Evolutionary conservation across 441 rosid genomes (phyloP).

Genomic region (Populus hybrid): DNA sequence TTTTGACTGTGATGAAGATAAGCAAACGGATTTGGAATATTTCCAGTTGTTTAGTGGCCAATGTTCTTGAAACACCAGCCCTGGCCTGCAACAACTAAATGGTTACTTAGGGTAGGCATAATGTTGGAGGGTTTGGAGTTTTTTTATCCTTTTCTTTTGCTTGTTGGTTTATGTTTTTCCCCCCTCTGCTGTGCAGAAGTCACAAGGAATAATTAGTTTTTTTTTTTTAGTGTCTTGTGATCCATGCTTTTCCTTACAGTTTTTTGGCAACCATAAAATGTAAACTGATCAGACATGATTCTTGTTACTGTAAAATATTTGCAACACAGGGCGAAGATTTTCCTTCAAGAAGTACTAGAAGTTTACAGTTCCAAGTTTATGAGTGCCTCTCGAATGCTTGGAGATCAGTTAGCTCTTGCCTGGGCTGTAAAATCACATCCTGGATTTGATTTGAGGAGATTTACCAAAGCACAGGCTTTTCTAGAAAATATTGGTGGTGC

Average conservation of each 20-base stretch:
- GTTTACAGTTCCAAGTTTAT: constrained; percentile 68
- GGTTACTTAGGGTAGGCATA: neutral
- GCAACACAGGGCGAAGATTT: constrained; percentile 60
- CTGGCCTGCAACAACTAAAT: neutral
- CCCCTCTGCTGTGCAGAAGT: neutral
- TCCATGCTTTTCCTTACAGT: neutral
- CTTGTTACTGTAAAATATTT: neutral
- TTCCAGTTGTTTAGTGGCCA: neutral
- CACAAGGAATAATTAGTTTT: neutral
- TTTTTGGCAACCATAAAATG: neutral
- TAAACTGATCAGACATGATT: neutral
- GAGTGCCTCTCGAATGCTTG: constrained; percentile 92
- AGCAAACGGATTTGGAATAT: neutral
- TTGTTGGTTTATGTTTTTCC: too few relatives aligned
- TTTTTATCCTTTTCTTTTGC: neutral
- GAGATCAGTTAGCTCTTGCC: constrained; percentile 89
- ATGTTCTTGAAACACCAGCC: neutral
- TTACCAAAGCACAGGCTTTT: constrained; percentile 60
- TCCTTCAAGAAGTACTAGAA: constrained; percentile 62
- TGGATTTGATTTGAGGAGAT: constrained; percentile 63
- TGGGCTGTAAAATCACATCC: constrained; percentile 64
- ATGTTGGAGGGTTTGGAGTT: neutral
- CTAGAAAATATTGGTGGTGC: constrained; percentile 54
- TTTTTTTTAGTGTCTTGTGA: too few relatives aligned
- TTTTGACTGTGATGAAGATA: neutral